Evolutionary conservation across 2,329 filamentous ascomycete species (phyloP).

Genomic region (Nothophoma quercina): DNA sequence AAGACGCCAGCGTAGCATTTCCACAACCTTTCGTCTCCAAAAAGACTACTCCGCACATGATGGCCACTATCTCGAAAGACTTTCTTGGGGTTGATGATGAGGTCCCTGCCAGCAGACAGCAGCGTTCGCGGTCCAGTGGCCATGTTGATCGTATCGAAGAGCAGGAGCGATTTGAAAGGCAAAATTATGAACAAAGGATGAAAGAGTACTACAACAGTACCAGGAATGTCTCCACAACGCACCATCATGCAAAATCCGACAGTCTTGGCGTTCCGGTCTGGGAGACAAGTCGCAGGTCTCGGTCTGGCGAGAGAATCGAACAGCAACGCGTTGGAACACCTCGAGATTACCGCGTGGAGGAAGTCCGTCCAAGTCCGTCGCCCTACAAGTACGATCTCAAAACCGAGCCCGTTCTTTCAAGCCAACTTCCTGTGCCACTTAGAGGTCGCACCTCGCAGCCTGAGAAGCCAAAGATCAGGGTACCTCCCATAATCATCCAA

Average conservation of each 20-base stretch:
- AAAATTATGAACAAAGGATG: constrained; percentile 32
- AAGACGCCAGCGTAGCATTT: neutral
- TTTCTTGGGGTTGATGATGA: neutral
- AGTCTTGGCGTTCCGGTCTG: constrained; percentile 32
- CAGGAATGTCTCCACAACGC: neutral
- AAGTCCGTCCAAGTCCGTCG: constrained; percentile 21
- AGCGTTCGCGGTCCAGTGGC: constrained; percentile 34
- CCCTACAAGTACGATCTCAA: constrained; percentile 15
- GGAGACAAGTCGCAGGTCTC: constrained; percentile 18
- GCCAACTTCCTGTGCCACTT: constrained; percentile 16
- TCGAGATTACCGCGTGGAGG: constrained; percentile 25
- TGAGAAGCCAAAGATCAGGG: constrained; percentile 29
- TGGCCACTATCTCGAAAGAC: constrained; percentile 1
- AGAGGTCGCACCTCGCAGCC: constrained; percentile 13
- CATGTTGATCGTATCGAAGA: constrained; percentile 36
- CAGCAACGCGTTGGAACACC: constrained; percentile 8
- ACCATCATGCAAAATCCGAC: constrained; percentile 22
- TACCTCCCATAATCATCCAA: constrained; percentile 36
- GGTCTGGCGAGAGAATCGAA: constrained; percentile 18
- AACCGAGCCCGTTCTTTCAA: constrained; percentile 18
- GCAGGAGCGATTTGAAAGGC: constrained; percentile 24
- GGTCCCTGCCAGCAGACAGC: constrained; percentile 1
- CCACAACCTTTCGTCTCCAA: neutral
- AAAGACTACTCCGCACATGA: neutral
- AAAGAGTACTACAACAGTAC: constrained; percentile 28